phyloP scores from a whole-genome alignment of 2,329 filamentous ascomycete genomes.

The Byssothecium circinans region DNA sequence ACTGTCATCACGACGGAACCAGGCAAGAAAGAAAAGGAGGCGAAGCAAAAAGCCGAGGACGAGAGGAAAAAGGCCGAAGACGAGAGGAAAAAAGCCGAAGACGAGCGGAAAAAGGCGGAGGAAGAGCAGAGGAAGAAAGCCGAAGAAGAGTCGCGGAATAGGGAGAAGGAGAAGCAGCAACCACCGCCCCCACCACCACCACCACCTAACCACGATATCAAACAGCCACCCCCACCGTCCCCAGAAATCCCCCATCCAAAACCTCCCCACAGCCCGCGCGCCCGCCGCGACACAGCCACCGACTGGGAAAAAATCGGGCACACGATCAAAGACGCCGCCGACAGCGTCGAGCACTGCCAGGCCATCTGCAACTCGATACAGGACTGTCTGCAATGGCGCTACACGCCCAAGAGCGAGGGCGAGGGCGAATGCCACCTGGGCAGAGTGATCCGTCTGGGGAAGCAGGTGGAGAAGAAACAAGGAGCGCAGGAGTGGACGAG shows the following conservation, averaged over 20 bases:
- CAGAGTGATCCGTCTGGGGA: slow-evolving; percentile 34
- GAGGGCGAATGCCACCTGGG: slow-evolving; percentile 39
- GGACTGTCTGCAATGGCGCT: slow-evolving; percentile 45
- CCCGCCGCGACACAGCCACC: slow-evolving; percentile 1
- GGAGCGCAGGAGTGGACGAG: slow-evolving; percentile 30
- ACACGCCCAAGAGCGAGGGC: slow-evolving; percentile 22
- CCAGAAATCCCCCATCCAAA: neutral
- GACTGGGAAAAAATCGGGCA: slow-evolving; percentile 19
- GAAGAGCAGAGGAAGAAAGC: neutral
- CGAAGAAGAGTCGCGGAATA: too few relatives aligned
- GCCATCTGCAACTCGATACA: slow-evolving; percentile 27
- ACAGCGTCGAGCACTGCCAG: slow-evolving; percentile 28
- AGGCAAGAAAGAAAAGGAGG: slow-evolving; percentile 22
- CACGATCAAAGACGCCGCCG: slow-evolving; percentile 25
- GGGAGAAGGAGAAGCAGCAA: slow-evolving; percentile 12
- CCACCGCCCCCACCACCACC: neutral
- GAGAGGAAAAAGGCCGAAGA: slow-evolving; percentile 11
- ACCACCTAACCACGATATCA: neutral
- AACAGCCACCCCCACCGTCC: neutral
- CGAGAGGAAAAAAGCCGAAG: slow-evolving; percentile 17
- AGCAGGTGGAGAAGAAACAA: slow-evolving; percentile 12
- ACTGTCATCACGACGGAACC: slow-evolving; percentile 16
- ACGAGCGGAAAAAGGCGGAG: too few relatives aligned
- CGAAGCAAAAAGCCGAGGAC: slow-evolving; percentile 17
- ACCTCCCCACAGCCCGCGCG: neutral